Percentiles rank a stretch among this genome's conserved stretches.
phyloP scores from a whole-genome alignment of 441 rosid species.

The Erodium texanum region DNA sequence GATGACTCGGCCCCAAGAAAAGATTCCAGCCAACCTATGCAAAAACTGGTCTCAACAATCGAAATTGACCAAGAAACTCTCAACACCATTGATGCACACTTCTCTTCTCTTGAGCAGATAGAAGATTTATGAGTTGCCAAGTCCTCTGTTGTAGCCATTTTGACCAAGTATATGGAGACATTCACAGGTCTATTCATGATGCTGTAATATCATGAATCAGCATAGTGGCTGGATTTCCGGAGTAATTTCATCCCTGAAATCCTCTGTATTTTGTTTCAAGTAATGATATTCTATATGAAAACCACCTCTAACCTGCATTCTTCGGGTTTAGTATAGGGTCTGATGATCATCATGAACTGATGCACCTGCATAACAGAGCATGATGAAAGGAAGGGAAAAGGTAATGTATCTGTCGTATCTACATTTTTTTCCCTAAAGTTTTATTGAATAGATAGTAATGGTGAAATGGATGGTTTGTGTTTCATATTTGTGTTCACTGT shows the following conservation, averaged over 20 bases:
- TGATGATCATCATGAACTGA: background rate
- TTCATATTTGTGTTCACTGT: background rate
- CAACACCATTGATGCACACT: conserved; percentile 32
- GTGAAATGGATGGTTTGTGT: background rate
- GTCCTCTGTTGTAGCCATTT: conserved; percentile 7
- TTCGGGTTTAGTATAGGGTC: background rate
- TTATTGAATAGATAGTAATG: no score
- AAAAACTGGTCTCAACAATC: conserved; percentile 28
- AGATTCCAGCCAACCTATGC: conserved; percentile 24
- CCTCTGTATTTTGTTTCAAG: background rate
- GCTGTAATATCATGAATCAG: background rate
- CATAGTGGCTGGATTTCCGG: background rate
- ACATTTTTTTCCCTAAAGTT: no score
- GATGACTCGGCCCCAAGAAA: conserved; percentile 16
- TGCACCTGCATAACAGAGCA: background rate
- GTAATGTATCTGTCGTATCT: background rate
- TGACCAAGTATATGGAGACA: conserved; percentile 13
- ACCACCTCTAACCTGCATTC: background rate
- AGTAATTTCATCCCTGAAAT: background rate
- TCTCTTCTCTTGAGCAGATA: conserved; percentile 42
- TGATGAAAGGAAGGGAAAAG: background rate
- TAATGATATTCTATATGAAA: background rate
- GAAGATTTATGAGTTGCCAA: conserved; percentile 32
- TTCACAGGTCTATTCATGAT: background rate
- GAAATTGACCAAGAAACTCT: conserved; percentile 54